A percentile compares a stretch with the other conserved stretches of the same genome.
phyloP scores from a whole-genome alignment of 192 early-diverging fungal species.

The Coemansia sp. region DNA sequence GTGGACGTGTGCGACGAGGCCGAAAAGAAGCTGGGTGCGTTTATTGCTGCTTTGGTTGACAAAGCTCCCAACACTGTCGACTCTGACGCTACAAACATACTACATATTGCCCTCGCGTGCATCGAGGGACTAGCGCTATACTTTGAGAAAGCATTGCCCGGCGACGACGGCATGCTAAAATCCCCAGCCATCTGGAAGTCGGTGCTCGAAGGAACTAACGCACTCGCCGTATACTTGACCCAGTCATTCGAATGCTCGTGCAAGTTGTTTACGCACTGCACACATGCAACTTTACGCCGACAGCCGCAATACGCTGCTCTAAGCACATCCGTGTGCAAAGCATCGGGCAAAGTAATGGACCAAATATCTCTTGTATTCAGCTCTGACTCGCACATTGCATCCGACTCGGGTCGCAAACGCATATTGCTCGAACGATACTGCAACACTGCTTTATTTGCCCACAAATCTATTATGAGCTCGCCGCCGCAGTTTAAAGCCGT shows the following conservation, averaged over 20 bases:
- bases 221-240: slow-evolving; percentile 23
- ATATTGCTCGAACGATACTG: slow-evolving; percentile 25
- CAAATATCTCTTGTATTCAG: slow-evolving; percentile 19
- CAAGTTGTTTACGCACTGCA: slow-evolving; percentile 15
- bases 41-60: neutral
- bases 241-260: slow-evolving; percentile 23
- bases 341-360: slow-evolving; percentile 15
- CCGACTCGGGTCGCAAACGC: slow-evolving; percentile 26
- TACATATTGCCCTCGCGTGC: slow-evolving; percentile 5
- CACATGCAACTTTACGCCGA: neutral
- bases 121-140: slow-evolving; percentile 5
- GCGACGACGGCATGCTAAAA: slow-evolving; percentile 16
- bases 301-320: slow-evolving; percentile 1
- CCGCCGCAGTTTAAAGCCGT: slow-evolving; percentile 35
- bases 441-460: slow-evolving; percentile 9
- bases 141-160: slow-evolving; percentile 16
- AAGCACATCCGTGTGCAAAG: slow-evolving; percentile 7
- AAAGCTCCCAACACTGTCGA: neutral
- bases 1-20: slow-evolving; percentile 15
- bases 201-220: slow-evolving; percentile 22
- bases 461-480: slow-evolving; percentile 20
- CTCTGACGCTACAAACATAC: neutral
- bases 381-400: slow-evolving; percentile 15
- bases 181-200: slow-evolving; percentile 39
- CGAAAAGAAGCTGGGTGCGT: slow-evolving; percentile 3